Base-by-base conservation (phyloP, 202 grass and related monocot species). In the Bolboschoenoplectus hybrid region DNA sequence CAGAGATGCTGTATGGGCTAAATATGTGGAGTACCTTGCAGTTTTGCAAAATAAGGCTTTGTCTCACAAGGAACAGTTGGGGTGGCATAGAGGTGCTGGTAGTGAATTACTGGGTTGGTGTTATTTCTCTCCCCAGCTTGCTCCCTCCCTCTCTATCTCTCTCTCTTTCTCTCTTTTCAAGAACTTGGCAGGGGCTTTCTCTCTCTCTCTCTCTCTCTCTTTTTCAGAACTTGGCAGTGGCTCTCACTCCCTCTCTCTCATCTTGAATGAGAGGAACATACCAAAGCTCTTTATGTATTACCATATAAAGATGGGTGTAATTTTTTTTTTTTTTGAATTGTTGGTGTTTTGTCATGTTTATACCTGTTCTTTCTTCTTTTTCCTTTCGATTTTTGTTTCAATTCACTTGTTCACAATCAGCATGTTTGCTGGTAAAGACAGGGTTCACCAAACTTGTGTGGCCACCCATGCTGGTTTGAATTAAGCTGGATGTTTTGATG, bases 1-100 rank as follows among this genome's bases (percentile, higher is more conserved):
- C 80, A 95, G 92, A 83, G 93, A 95, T 62, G 86, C 92, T 83
- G 86, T 91, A 1, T 98, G 96, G 96, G 87, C 82, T 84, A 88
- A 86, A 62, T 94, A 91, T 90, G 80, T 94, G 50, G 82, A 91
- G 46, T 92, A 88, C 83, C 81, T 98, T 64, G 74, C 76, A n/a
- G 46, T 57, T 79, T 82, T 79, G 47, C 91, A 95, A 85, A 89
- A 87, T 76, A 88, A 91, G 64, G 85, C 77, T 32, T 80, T 85
- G 26, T 86, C 83, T 53, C 16, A 43, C 67, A 63, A 68, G 81
- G 80, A 87, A 84, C 85, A 81, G 43, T 47, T 69, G 81, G 85
- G 90, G 77, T 89, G 84, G 50, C 80, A 85, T 85, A 82, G 67
- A 51, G 41, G 83, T 89, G 68, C 74, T 89, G 84, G 50, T 85